phyloP scores from a whole-genome alignment of 495 filamentous ascomycete genomes.

The Tuber indicum region DNA sequence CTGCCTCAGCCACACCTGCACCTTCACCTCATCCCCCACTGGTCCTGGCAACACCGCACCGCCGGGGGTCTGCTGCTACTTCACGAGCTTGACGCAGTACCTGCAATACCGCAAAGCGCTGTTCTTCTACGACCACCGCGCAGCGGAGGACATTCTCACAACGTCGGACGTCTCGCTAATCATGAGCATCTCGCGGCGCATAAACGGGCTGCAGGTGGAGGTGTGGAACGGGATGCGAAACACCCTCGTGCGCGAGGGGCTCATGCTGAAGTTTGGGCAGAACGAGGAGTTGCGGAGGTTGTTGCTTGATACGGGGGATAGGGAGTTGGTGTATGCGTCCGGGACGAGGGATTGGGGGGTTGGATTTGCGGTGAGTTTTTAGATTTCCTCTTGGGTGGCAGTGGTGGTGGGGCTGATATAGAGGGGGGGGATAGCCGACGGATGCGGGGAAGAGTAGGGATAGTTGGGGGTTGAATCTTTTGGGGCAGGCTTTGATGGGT shows the following conservation, averaged over 20 bases:
- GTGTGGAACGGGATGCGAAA: conserved; percentile 4
- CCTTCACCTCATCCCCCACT: not conserved
- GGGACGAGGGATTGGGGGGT: not conserved
- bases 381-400: not conserved
- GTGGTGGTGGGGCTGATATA: not conserved
- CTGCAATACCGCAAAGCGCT: not conserved
- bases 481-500: conserved; percentile 52
- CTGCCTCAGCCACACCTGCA: not conserved
- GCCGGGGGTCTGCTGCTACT: not conserved
- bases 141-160: not conserved
- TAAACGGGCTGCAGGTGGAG: not conserved
- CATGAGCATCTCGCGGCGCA: not conserved
- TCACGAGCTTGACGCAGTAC: not conserved
- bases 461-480: conserved; percentile 60
- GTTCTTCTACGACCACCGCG: not conserved
- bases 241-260: not conserved
- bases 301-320: not conserved
- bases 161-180: not conserved
- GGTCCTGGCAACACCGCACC: not conserved
- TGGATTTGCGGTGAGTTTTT: conserved; percentile 4
- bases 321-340: not conserved
- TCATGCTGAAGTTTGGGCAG: conserved; percentile 4
- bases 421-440: not conserved
- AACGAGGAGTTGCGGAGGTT: conserved; percentile 2
- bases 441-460: conserved; percentile 41